Evolutionary conservation across 495 filamentous ascomycete species (phyloP), one percentile per base, ranked within the genome.

Genomic region (Tuber indicum): DNA sequence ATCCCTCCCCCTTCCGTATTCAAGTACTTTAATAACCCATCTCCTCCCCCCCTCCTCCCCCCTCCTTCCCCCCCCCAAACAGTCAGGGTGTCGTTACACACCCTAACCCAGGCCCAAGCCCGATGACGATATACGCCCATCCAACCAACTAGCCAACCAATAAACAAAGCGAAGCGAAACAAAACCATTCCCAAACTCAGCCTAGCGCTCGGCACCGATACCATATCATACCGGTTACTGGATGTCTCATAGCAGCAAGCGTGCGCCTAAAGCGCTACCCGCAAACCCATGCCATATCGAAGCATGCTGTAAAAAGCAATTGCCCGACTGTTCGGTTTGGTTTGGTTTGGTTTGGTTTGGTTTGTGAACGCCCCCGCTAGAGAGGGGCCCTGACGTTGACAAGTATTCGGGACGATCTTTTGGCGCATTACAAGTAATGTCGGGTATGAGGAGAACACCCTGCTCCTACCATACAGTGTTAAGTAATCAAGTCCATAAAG

Each of bases 201-300:
- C 26, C 32, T 66, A 66, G 58, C n/a, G n/a, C n/a, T 49, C 47
- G 7, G 2, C 7, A 23, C 47, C 19, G 39, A 41, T 41, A 41
- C 39, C 39, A 41, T 41, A 41, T 41, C 39, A 41, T 41, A 5
- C 2, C 39, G 3, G 47, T 17, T 49, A 8, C 12, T n/a, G 23
- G 49, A 58, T 58, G 49, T 12, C 23, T n/a, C 58, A 16, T 3
- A 62, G 58, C 32, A 32, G n/a, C 16, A 66, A 36, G 3, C 58
- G 58, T 66, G 58, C 58, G 58, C 58, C 58, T 66, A 66, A 36
- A 36, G 58, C 58, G 58, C 58, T 66, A 66, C 58, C 58, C 58
- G 58, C 58, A 19, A 66, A 17, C 58, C 26, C 14, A 66, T 32
- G 14, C 5, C 16, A 66, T 17, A 66, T 17, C 26, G 58, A 36